Evolutionary conservation across 495 filamentous ascomycete genomes (phyloP), one percentile per base, ranked within the genome.

Genomic region (Tetracladium setigerum): DNA sequence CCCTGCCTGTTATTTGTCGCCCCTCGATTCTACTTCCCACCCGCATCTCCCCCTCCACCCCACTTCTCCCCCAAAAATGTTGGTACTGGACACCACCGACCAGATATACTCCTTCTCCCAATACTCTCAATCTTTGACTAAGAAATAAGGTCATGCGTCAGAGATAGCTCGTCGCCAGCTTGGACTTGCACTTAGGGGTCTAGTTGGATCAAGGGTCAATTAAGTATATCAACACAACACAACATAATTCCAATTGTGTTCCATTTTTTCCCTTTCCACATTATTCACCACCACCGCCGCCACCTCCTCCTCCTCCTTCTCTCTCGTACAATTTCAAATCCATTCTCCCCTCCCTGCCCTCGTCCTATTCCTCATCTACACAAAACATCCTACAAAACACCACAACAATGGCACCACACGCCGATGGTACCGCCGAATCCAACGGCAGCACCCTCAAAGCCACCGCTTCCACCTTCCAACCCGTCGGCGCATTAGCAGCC

Each of bases 151-250:
- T 57, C 54, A 53, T 43, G 41, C 46, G 54, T 27, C 24, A 43
- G 43, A 41, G 40, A 52, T 47, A 47, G 30, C 22, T 14, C n/a
- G 9, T 7, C 15, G 38, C 17, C 57, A 58, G 74, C 68, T 59
- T 74, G 63, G 57, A 81, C 76, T 68, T 84, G 80, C 79, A 80
- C 77, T 84, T 83, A 79, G 74, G 68, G 76, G 77, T 71, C 68
- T 76, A 76, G 71, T 50, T n/a, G 5, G 7, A 27, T 27, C 22
- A 3, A 27, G 22, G 22, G 3, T n/a, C 1, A 22, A 42, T 38
- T 17, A 9, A 16, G 32, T 39, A 12, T 37, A 15, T 44, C 49
- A 34, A 35, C 34, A 18, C 27, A 34, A 32, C 41, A 30, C n/a
- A n/a, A n/a, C n/a, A n/a, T n/a, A n/a, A n/a, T n/a, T n/a, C n/a